Conservation (phyloP, 2,329 filamentous ascomycete genomes). For the Bertia moriformis region DNA sequence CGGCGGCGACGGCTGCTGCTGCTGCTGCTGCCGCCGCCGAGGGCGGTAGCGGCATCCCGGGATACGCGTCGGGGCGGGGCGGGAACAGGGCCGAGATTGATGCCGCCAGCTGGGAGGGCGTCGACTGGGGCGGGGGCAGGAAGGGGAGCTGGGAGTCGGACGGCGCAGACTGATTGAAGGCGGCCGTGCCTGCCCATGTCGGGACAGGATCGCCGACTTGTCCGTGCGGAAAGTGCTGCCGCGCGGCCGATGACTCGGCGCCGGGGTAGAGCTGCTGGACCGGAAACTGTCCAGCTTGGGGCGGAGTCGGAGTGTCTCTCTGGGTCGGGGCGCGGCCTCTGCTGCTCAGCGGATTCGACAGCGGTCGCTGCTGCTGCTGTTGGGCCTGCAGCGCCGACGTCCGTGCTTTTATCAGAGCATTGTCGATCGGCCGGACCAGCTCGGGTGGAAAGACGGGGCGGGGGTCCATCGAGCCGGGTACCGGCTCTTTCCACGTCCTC, state of each 20-base stretch:
- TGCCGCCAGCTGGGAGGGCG: too few species aligned
- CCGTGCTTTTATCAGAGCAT: conserved; percentile 73
- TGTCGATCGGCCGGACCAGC: conserved; percentile 80
- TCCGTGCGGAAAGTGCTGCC: neutral
- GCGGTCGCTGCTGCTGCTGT: conserved; percentile 13
- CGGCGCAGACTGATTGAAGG: too few species aligned
- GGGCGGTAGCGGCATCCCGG: conserved; percentile 3
- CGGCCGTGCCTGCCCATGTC: too few species aligned
- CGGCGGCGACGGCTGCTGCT: conserved; percentile 6
- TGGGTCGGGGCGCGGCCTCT: conserved; percentile 10
- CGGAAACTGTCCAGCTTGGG: neutral
- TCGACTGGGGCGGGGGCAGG: neutral
- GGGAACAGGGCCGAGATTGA: too few species aligned
- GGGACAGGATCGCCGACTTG: neutral
- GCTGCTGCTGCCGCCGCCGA: conserved; percentile 3
- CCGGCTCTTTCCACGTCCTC: conserved; percentile 93
- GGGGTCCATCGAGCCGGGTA: conserved; percentile 80
- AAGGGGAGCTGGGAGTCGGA: too few species aligned
- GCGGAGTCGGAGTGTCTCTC: conserved; percentile 2
- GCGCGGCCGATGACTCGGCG: too few species aligned
- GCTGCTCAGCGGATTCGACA: neutral
- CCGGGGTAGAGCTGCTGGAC: neutral
- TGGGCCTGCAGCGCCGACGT: conserved; percentile 32
- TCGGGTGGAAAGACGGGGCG: conserved; percentile 81
- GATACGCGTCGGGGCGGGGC: conserved; percentile 8